Evolutionary conservation across 2,329 filamentous ascomycete species (phyloP), one percentile per base, ranked within the genome.

Genomic region (Penicillium sp.): DNA sequence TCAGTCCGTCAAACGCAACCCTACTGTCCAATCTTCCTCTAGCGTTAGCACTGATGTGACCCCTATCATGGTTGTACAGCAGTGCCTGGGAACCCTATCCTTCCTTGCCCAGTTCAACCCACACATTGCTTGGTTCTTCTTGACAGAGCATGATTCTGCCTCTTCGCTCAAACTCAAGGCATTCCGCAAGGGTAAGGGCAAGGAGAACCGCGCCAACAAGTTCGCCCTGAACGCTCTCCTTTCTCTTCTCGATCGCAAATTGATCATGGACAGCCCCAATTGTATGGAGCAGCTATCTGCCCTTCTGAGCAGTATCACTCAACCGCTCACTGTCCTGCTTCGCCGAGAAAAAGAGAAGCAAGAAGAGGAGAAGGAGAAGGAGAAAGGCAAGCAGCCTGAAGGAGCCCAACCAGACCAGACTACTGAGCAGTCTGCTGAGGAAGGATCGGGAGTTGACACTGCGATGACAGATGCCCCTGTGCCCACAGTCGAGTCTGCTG

Each of bases 231-330:
- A 99, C 71, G 92, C 92, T 13, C 79, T 99, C 26, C 81, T 99
- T 43, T 88, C 87, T 57, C 82, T 99, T 5, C 82, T 99, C 19
- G 94, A 97, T 70, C 89, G 94, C n/a, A 90, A 92, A 61, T 81
- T 97, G 57, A 92, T 99, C 60, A 96, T 96, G 77, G 94, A 99
- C 75, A 99, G 92, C 75, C 92, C 93, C n/a, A 83, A 87, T 6
- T 93, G 96, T 52, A 97, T 99, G 92, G 93, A 96, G 65, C 88
- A 92, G 59, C 82, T 99, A 23, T 94, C 94, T 2, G 87, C 88
- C 60, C 79, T 99, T 26, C 82, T 99, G 23, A 93, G 91, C 71
- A 88, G 89, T 61, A 91, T 97, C 52, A 99, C 94, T 0, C 82
- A 89, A 52, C 94, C 94, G 10, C 81, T 99, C 23, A 90, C 90